Evolutionary conservation across 106 monocot species (phyloP), one percentile per base, ranked within the genome.

Genomic region (Allium cepa): DNA sequence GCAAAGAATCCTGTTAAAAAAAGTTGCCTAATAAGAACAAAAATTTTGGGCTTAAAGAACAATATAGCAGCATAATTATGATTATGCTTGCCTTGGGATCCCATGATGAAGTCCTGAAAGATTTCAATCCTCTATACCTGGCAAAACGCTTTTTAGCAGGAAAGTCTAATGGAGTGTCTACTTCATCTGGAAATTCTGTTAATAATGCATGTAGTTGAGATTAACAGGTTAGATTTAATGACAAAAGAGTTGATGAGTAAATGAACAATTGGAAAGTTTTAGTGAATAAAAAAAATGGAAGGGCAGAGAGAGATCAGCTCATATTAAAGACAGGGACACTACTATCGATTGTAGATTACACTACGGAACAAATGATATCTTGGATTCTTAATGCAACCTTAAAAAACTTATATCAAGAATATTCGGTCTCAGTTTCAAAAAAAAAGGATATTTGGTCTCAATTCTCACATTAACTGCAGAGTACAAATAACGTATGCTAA

Each of bases 171-270:
- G 97, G 89, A 68, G 92, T 90, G 27, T 97, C 97, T 47, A 97
- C 89, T 80, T 97, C 92, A 79, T 97, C 97, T 16, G 97, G 97
- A 80, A 92, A 97, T 70, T 97, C 97, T 97, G 92, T 11, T 59
- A 18, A 59, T 9, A 9, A 59, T 8, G 14, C 17, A 18, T 11
- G 13, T 55, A 55, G 15, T 55, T 55, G 13, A 55, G 0, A 55
- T 55, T 12, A 55, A 6, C 53, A 55, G 2, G 11, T 15, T 55
- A 2, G 15, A 55, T 55, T 12, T 55, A 55, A 53, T 3, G 53
- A 55, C 13, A 55, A 55, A 12, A 55, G 11, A 55, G 36, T 36
- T 36, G 36, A 36, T 36, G 5, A 5, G 36, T 5, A 36, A 36
- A 4, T 36, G 3, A 36, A 3, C 53, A 55, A 8, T 55, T 55